Conservation (phyloP, 148 eudicot genomes). For the Dianthus caryophyllus region DNA sequence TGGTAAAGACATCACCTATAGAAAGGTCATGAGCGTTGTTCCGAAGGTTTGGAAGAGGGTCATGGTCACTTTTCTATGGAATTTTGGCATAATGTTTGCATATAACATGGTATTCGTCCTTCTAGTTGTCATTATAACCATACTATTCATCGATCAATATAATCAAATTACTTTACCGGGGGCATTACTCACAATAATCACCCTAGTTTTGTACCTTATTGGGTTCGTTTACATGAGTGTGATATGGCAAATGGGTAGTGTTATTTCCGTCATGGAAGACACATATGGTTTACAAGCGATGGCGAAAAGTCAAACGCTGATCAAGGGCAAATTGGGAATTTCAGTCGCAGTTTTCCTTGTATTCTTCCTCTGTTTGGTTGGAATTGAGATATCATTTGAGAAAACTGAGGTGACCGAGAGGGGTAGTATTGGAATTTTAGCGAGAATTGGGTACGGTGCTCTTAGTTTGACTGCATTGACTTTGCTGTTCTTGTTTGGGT, state of each 20-base stretch:
- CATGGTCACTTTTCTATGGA: slow-evolving; percentile 36
- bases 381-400: slow-evolving; percentile 33
- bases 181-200: not conserved
- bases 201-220: slow-evolving; percentile 18
- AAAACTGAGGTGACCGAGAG: slow-evolving; percentile 25
- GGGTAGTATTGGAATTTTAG: slow-evolving; percentile 14
- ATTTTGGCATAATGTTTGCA: slow-evolving; percentile 19
- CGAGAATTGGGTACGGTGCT: slow-evolving; percentile 32
- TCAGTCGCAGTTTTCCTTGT: slow-evolving; percentile 23
- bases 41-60: slow-evolving; percentile 52
- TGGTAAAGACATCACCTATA: slow-evolving; percentile 28
- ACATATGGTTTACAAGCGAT: slow-evolving; percentile 46
- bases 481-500: slow-evolving; percentile 31
- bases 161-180: slow-evolving; percentile 6
- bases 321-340: slow-evolving; percentile 43
- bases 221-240: slow-evolving; percentile 42
- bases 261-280: slow-evolving; percentile 51
- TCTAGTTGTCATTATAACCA: not conserved
- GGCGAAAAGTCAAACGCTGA: slow-evolving; percentile 47
- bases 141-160: slow-evolving; percentile 4
- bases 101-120: slow-evolving; percentile 15
- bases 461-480: slow-evolving; percentile 30
- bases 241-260: slow-evolving; percentile 51
- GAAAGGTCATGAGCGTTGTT: slow-evolving; percentile 30
- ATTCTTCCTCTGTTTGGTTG: slow-evolving; percentile 24